phyloP scores from a whole-genome alignment of 2,329 filamentous ascomycete species.

The Eutypella sp. region DNA sequence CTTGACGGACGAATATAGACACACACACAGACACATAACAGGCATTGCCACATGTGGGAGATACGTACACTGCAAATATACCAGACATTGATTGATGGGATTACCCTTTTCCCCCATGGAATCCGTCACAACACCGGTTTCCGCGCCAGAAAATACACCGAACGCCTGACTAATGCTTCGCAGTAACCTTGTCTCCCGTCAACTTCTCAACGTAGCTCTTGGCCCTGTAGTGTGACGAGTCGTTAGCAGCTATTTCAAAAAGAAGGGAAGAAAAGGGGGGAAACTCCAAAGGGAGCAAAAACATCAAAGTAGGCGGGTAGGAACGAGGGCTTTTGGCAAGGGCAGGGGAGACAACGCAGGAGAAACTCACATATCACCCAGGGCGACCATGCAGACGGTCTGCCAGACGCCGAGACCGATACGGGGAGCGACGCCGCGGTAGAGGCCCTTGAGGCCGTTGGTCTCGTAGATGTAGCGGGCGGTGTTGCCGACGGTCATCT shows the following conservation, averaged over 20 bases:
- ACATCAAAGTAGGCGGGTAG: too few species aligned
- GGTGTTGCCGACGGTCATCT: conserved; percentile 91
- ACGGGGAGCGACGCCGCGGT: conserved; percentile 90
- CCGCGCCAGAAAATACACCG: too few species aligned
- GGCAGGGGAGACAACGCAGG: conserved; percentile 7
- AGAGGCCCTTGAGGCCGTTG: conserved; percentile 87
- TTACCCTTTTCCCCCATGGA: too few species aligned
- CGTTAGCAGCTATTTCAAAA: conserved; percentile 18
- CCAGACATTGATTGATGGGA: too few species aligned
- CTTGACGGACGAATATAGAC: too few species aligned
- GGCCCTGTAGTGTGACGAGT: conserved; percentile 41
- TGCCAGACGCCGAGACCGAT: conserved; percentile 97
- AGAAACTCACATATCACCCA: conserved; percentile 88
- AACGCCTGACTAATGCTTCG: conserved; percentile 58
- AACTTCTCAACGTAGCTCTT: conserved; percentile 63
- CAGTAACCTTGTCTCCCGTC: conserved; percentile 59
- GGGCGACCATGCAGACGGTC: conserved; percentile 98
- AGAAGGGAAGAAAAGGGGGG: not conserved
- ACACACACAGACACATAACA: too few species aligned
- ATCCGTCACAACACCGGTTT: too few species aligned
- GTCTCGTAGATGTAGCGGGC: conserved; percentile 82
- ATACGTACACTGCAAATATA: too few species aligned
- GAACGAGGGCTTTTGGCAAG: too few species aligned
- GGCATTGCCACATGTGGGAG: too few species aligned
- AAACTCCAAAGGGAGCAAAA: too few species aligned